Percentiles rank a stretch among this genome's conserved stretches.
Evolutionary conservation across 2,329 filamentous ascomycete genomes (phyloP).

Genomic region (Fusarium sp.): DNA sequence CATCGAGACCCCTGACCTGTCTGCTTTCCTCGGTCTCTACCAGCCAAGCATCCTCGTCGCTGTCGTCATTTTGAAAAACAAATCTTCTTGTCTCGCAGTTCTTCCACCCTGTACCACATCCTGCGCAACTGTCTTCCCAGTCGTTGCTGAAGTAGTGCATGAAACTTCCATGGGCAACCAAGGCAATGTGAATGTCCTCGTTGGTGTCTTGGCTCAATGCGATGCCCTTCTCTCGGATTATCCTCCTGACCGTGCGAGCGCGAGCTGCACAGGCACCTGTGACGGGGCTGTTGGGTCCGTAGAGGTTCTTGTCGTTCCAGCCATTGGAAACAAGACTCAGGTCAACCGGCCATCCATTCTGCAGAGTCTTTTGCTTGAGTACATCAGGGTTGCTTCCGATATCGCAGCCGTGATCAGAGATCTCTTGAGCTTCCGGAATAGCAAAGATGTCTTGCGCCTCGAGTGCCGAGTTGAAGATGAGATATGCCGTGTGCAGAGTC

Average conservation of each 20-base stretch:
- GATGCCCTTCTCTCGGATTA: constrained; percentile 23
- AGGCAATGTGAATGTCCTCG: constrained; percentile 32
- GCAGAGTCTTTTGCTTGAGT: background rate
- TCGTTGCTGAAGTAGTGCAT: constrained; percentile 40
- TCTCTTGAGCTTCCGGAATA: constrained; percentile 37
- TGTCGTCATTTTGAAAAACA: constrained; percentile 20
- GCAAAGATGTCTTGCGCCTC: constrained; percentile 27
- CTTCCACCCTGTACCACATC: constrained; percentile 30
- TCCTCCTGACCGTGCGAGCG: constrained; percentile 27
- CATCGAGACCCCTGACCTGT: constrained; percentile 8
- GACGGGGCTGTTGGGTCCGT: constrained; percentile 35
- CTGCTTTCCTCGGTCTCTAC: constrained; percentile 34
- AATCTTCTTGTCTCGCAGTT: constrained; percentile 38
- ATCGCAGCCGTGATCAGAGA: constrained; percentile 36
- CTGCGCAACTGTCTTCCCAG: constrained; percentile 27
- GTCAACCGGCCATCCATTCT: constrained; percentile 34
- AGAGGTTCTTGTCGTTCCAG: constrained; percentile 32
- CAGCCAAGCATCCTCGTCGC: constrained; percentile 35
- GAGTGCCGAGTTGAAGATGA: constrained; percentile 25
- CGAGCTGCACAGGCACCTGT: constrained; percentile 26
- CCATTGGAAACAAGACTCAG: constrained; percentile 19
- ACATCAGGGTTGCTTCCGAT: constrained; percentile 12
- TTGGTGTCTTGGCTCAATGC: constrained; percentile 9
- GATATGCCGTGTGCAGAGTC: constrained; percentile 29
- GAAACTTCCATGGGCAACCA: constrained; percentile 37